phyloP scores from a whole-genome alignment of 2,329 filamentous ascomycete genomes.

The Tolypocladium sp. region DNA sequence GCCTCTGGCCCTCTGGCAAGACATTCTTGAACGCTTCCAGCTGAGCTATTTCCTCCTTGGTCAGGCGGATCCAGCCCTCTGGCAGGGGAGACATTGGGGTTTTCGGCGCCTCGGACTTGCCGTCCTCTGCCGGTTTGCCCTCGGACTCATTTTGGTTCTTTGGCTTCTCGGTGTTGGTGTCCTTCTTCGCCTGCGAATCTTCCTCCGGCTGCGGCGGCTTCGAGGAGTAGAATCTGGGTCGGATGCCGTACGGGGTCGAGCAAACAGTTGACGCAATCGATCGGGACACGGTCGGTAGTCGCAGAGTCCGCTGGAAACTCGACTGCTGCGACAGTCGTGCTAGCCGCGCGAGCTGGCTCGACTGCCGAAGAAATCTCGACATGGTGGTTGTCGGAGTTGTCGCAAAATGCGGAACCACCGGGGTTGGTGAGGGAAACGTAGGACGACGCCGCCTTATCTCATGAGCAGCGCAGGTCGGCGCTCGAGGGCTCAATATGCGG shows the following conservation, averaged over 20 bases:
- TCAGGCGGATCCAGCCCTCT: conserved; percentile 37
- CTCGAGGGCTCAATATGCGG: conserved; percentile 5
- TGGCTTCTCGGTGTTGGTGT: conserved; percentile 4
- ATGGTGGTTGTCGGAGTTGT: conserved; percentile 33
- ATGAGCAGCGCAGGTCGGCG: conserved; percentile 17
- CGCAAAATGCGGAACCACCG: conserved; percentile 24
- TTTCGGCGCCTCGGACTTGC: conserved; percentile 14
- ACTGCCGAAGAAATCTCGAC: conserved; percentile 58
- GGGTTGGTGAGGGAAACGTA: conserved; percentile 12
- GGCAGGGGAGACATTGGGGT: conserved; percentile 25
- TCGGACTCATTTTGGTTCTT: conserved; percentile 11
- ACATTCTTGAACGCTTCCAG: conserved; percentile 52
- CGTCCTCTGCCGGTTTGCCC: conserved; percentile 7
- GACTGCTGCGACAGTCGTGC: conserved; percentile 46
- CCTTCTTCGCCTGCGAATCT: conserved; percentile 16
- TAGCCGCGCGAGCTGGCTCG: conserved; percentile 56
- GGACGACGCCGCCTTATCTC: conserved; percentile 18
- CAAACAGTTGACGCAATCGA: conserved; percentile 23
- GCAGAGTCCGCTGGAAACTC: conserved; percentile 37
- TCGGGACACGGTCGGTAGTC: conserved; percentile 19
- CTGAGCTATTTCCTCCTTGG: conserved; percentile 36
- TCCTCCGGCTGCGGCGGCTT: conserved; percentile 28
- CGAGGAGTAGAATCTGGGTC: conserved; percentile 27
- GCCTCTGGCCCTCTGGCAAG: conserved; percentile 53
- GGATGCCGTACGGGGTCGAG: conserved; percentile 23